phyloP scores from a whole-genome alignment of 768 basidiomycete species.

The Termitomyces sp. region DNA sequence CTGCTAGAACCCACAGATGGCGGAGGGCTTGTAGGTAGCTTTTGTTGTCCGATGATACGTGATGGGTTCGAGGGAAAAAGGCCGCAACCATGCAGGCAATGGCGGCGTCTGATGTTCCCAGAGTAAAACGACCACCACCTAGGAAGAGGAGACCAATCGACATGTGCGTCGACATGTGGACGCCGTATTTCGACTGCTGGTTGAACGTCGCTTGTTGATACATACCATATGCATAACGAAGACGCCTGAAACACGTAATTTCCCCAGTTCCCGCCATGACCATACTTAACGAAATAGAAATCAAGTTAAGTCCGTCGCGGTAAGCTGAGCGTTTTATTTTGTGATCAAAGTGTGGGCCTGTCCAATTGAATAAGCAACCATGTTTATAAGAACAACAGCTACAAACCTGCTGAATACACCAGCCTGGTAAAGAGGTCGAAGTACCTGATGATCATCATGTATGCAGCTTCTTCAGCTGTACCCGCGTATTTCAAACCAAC shows the following conservation, averaged over 20 bases:
- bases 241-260: constrained; percentile 79
- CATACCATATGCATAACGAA: constrained; percentile 89
- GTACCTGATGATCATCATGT: constrained; percentile 74
- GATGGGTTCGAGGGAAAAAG: constrained; percentile 88
- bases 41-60: constrained; percentile 80
- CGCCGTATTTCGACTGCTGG: constrained; percentile 77
- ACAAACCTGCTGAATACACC: constrained; percentile 65
- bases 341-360: constrained; percentile 80
- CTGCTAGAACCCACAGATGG: constrained; percentile 94
- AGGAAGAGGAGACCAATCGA: constrained; percentile 90
- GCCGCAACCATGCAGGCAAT: constrained; percentile 87
- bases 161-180: constrained; percentile 87
- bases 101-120: constrained; percentile 89
- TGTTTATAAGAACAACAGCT: constrained; percentile 1
- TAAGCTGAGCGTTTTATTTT: constrained; percentile 86
- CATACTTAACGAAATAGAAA: constrained; percentile 83
- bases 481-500: constrained; percentile 93
- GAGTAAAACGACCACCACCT: constrained; percentile 86
- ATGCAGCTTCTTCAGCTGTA: constrained; percentile 87
- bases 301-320: constrained; percentile 82
- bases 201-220: constrained; percentile 60
- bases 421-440: constrained; percentile 77
- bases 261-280: constrained; percentile 99
- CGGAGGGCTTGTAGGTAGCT: constrained; percentile 89
- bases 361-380: constrained; percentile 2